Conservation (phyloP, 805 yeast species). For the Naumovozyma dairenensis region DNA sequence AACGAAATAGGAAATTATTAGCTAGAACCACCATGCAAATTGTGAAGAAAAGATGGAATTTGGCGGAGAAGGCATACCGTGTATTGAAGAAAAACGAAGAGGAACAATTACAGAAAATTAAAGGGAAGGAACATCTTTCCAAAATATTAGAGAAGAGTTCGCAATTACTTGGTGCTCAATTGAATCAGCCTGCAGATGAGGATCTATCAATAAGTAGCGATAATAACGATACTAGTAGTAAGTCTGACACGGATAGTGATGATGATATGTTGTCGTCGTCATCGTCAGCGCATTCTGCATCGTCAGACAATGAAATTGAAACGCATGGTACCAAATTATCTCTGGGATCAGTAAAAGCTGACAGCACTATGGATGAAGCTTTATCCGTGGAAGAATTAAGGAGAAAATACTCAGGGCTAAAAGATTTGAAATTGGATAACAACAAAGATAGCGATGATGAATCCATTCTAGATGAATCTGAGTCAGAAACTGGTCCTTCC, state of each 20-base stretch:
- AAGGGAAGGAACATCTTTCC: slow-evolving; percentile 79
- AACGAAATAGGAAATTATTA: slow-evolving; percentile 53
- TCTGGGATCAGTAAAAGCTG: slow-evolving; percentile 25
- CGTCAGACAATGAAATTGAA: slow-evolving; percentile 9
- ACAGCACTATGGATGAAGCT: slow-evolving; percentile 9
- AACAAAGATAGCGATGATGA: neutral
- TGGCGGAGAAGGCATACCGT: slow-evolving; percentile 74
- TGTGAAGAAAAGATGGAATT: slow-evolving; percentile 81
- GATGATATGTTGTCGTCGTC: slow-evolving; percentile 11
- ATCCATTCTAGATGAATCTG: slow-evolving; percentile 2
- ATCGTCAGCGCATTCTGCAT: too few species aligned
- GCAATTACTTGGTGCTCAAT: slow-evolving; percentile 76
- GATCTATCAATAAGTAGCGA: slow-evolving; percentile 8
- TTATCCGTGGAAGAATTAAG: slow-evolving; percentile 37
- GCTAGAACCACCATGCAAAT: slow-evolving; percentile 79
- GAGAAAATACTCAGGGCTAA: slow-evolving; percentile 32
- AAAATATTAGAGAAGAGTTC: slow-evolving; percentile 88
- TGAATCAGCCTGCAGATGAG: slow-evolving; percentile 34
- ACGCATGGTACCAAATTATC: slow-evolving; percentile 5
- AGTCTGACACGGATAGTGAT: slow-evolving; percentile 7
- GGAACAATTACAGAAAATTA: slow-evolving; percentile 67
- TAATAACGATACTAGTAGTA: slow-evolving; percentile 16
- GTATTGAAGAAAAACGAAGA: slow-evolving; percentile 67
- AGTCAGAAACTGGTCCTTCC: slow-evolving; percentile 7
- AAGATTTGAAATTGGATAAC: neutral